Conservation (phyloP, 2,329 filamentous ascomycete genomes). For the Taxawa tesnikishii region DNA sequence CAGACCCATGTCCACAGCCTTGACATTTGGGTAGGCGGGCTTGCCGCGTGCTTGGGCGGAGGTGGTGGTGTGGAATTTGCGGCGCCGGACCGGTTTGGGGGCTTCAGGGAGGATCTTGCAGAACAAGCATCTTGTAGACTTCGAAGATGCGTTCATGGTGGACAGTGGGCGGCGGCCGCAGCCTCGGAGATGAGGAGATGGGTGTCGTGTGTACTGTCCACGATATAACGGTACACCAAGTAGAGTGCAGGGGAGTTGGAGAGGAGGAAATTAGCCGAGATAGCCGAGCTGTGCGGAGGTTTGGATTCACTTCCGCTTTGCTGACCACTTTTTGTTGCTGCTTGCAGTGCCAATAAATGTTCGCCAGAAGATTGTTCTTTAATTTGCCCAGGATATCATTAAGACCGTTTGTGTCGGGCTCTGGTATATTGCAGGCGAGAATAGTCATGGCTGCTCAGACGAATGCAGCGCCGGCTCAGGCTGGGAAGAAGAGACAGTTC, state of each 20-base stretch:
- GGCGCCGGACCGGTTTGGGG: constrained; percentile 14
- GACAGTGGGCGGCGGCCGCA: too few relatives aligned
- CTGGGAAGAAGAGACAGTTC: constrained; percentile 19
- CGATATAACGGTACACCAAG: too few relatives aligned
- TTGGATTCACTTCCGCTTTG: not conserved
- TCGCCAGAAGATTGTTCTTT: not conserved
- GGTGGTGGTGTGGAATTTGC: constrained; percentile 29
- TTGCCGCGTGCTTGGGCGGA: constrained; percentile 23
- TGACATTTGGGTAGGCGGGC: constrained; percentile 31
- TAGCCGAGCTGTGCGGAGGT: not conserved
- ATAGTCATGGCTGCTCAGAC: constrained; percentile 5
- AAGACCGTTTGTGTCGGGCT: too few relatives aligned
- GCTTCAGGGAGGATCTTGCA: constrained; percentile 16
- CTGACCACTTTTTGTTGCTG: not conserved
- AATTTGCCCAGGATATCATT: too few relatives aligned
- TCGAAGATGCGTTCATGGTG: constrained; percentile 7
- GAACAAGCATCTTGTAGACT: constrained; percentile 29
- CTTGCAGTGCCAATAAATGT: not conserved
- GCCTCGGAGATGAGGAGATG: too few relatives aligned
- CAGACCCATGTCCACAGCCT: constrained; percentile 23
- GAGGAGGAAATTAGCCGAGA: too few relatives aligned
- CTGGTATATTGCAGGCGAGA: too few relatives aligned
- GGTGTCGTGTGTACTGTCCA: too few relatives aligned
- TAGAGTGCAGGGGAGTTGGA: too few relatives aligned
- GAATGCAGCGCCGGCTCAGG: not conserved